Evolutionary conservation across 305 asterid species (phyloP).

Genomic region (Andrographis paniculata): DNA sequence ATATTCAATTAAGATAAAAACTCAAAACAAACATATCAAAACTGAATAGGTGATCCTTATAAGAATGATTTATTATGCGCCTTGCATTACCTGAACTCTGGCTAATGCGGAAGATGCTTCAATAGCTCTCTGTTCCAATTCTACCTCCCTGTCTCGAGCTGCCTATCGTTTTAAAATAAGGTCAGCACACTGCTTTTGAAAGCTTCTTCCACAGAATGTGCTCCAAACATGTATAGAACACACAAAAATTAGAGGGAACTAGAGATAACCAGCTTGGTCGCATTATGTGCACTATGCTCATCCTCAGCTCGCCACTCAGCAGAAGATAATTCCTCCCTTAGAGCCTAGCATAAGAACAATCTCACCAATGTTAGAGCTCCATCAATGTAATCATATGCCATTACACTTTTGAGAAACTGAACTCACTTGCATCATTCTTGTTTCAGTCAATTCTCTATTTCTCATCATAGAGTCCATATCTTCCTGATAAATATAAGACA

Average conservation of each 20-base stretch:
- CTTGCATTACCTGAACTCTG: conserved; percentile 71
- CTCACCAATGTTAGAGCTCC: conserved; percentile 21
- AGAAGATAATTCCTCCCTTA: conserved; percentile 84
- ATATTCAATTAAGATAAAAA: too few species aligned
- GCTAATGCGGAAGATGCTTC: conserved; percentile 95
- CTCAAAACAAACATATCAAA: too few species aligned
- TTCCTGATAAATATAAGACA: conserved; percentile 45
- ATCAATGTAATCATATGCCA: conserved; percentile 20
- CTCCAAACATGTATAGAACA: conserved; percentile 9
- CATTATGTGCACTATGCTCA: conserved; percentile 88
- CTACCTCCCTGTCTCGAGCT: conserved; percentile 97
- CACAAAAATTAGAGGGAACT: conserved; percentile 1
- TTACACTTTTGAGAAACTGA: conserved; percentile 7
- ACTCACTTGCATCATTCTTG: conserved; percentile 99
- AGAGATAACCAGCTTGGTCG: conserved; percentile 66
- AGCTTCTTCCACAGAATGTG: conserved; percentile 6
- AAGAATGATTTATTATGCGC: conserved; percentile 8
- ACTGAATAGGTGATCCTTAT: too few species aligned
- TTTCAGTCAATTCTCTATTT: conserved; percentile 93
- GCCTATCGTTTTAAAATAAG: conserved; percentile 46
- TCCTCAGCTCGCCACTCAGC: conserved; percentile 97
- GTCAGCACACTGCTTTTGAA: conserved; percentile 20
- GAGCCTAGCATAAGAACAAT: conserved; percentile 49
- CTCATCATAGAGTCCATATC: conserved; percentile 87
- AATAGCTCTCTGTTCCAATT: conserved; percentile 88